These are phyloP conservation scores for Fragaria ananassa DNA, from an alignment of 306 rosid species.

Conservation along the genomic window DNA sequence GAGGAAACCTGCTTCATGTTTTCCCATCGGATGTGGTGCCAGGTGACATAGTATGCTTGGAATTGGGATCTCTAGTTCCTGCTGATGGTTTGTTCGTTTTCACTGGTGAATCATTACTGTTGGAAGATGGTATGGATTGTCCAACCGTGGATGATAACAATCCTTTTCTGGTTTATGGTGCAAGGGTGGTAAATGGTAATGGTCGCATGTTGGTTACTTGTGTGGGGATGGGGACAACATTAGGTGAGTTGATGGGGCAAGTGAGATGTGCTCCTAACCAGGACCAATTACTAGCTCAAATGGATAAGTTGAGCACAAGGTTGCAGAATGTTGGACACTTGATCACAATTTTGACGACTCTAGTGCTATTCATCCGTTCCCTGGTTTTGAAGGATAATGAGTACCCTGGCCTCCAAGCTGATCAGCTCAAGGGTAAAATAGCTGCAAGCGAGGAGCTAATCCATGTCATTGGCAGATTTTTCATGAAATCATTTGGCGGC, in stretches of 20 bases:
- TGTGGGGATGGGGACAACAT: slow-evolving; percentile 15
- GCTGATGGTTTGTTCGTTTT: slow-evolving; percentile 23
- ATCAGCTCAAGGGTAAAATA: slow-evolving; percentile 17
- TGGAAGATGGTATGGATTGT: slow-evolving; percentile 4
- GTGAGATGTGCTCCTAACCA: background rate
- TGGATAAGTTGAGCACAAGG: slow-evolving; percentile 4
- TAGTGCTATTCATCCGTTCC: slow-evolving; percentile 12
- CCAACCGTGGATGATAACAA: background rate
- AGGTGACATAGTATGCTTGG: slow-evolving; percentile 16
- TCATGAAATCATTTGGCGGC: slow-evolving; percentile 11
- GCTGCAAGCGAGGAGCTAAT: background rate
- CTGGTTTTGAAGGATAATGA: background rate
- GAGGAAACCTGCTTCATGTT: background rate
- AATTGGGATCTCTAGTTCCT: background rate
- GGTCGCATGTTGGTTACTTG: slow-evolving; percentile 28
- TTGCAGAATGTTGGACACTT: slow-evolving; percentile 7
- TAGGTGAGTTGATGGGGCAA: slow-evolving; percentile 6
- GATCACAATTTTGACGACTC: slow-evolving; percentile 1
- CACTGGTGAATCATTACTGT: background rate
- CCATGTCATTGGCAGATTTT: background rate
- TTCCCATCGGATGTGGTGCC: background rate
- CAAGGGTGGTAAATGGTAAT: slow-evolving; percentile 19
- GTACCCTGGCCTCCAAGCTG: background rate
- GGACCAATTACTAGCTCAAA: background rate
- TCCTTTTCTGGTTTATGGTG: slow-evolving; percentile 25